Base-by-base conservation (phyloP, 495 filamentous ascomycete genomes). In the Sporormia fimetaria region DNA sequence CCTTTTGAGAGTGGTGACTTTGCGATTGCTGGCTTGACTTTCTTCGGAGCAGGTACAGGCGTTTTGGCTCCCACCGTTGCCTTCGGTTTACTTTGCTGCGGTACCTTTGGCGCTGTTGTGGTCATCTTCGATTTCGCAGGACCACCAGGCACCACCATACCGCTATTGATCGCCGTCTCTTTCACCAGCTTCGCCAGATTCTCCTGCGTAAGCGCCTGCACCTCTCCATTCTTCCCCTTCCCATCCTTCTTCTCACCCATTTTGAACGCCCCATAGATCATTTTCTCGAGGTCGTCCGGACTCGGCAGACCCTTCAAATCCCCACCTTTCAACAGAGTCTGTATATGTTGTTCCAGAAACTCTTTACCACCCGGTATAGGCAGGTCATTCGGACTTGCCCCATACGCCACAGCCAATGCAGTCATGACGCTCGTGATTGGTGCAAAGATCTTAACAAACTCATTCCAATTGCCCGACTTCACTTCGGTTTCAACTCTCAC, bases 391-490 rank as follows among this genome's bases (percentile, higher is more conserved):
- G 51, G 43, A n/a, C 48, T 52, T 6, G 48, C 56, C 20, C 53
- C 50, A 36, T 59, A 55, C 8, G 56, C 46, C 1, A 59, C 40
- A 4, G 48, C 49, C 1, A 59, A 39, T 4, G 52, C 57, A 40
- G 52, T 51, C 36, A 57, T 51, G 20, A 59, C 37, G 17, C 55
- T 53, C 5, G 59, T 62, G 30, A 64, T 57, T 11, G 61, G 61
- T 4, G 57, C 61, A 40, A 64, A 64, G 12, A 64, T 62, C 40
- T 53, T 55, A 15, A 62, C 49, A 33, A 64, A 62, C 37, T 64
- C 61, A 15, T 62, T 56, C 59, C 56, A 58, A 16, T 49, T 58
- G 3, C 55, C 53, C 16, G 58, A 54, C 33, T 60, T 61, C 21
- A 64, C 58, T 38, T 64, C 48, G 3, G 59, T 63, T 24, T 57